Percentiles rank a stretch among this genome's conserved stretches.
These are phyloP conservation scores for Astragalus glycyphyllos DNA, from an alignment of 306 rosid genomes.

Conservation along the genomic window DNA sequence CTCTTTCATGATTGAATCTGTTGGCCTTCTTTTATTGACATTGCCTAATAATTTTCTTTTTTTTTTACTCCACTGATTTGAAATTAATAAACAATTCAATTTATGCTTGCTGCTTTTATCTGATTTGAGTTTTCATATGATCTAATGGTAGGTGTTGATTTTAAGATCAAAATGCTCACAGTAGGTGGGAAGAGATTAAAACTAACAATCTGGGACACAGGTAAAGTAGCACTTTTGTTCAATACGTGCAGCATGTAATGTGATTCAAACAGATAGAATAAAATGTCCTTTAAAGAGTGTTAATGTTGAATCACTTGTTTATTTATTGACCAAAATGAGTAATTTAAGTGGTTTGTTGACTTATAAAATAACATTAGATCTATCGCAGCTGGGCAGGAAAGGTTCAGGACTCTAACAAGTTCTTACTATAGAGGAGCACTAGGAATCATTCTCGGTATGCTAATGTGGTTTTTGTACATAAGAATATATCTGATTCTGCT, in stretches of 20 bases:
- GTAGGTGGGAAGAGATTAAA: conserved; percentile 89
- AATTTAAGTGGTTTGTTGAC: conserved; percentile 54
- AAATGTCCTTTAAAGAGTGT: conserved; percentile 24
- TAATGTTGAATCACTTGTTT: conserved; percentile 43
- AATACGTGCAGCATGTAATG: conserved; percentile 1
- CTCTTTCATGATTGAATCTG: not conserved
- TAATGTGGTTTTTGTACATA: not conserved
- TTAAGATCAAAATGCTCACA: conserved; percentile 85
- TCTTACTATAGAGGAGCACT: conserved; percentile 90
- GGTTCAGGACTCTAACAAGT: conserved; percentile 89
- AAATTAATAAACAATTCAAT: conserved; percentile 2
- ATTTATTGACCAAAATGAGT: conserved; percentile 38
- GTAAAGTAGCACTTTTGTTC: conserved; percentile 44
- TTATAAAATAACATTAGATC: conserved; percentile 35
- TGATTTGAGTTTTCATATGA: conserved; percentile 23
- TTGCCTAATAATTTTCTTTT: not conserved
- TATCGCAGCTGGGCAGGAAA: conserved; percentile 97
- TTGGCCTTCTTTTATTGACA: not conserved
- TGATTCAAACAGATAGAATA: conserved; percentile 18
- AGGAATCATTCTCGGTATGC: conserved; percentile 91
- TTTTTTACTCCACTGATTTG: not conserved
- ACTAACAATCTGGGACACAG: conserved; percentile 98
- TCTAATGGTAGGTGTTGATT: conserved; percentile 81
- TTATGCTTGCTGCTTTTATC: conserved; percentile 21
- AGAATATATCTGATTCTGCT: conserved; percentile 13